Base-by-base conservation (phyloP, 768 basidiomycete genomes). In the Suillus alpinus region DNA sequence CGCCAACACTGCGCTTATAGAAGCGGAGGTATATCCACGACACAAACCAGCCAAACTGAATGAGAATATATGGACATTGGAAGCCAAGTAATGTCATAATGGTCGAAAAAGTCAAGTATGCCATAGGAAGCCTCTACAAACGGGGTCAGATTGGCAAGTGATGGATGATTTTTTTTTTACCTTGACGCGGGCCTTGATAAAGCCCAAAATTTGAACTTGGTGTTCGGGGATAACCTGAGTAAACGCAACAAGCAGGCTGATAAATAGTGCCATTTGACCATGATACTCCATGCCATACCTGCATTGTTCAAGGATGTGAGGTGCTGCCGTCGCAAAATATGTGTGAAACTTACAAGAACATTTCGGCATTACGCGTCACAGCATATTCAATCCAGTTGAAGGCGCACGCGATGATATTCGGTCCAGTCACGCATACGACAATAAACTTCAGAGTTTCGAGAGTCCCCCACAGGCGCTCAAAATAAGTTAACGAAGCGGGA, bases 41-140 rank as follows among this genome's bases (percentile, higher is more conserved):
- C 8, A 95, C 91, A 59, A 97, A 89, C 94, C 96, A 99, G n/a
- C 96, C 97, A 72, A 98, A 99, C 71, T 99, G 97, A 64, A 98
- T 95, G 69, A 95, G 77, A 56, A 95, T 93, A 80, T 86, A 96
- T 16, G 94, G 94, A 60, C 86, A 89, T 71, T 94, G 94, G 76
- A 88, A 88, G 23, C 94, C 94, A 49, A 94, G 61, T 52, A 96
- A 65, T 63, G 87, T 89, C 76, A 94, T 80, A 31, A 97, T 82
- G 62, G 91, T 94, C 10, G 95, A 98, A 59, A 98, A 75, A 1
- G 92, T 89, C 61, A 98, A 82, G 75, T 98, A 94, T 37, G 88
- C 86, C 88, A 98, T 97, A n/a, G 96, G 96, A 34, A 98, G 76
- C 8, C 82, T 86, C 95, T 98, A 69, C n/a, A 58, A 44, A 58